Percentiles rank a stretch among this genome's conserved stretches.
Evolutionary conservation across 805 yeast genomes (phyloP).

Genomic region (Ogataea polymorpha): DNA sequence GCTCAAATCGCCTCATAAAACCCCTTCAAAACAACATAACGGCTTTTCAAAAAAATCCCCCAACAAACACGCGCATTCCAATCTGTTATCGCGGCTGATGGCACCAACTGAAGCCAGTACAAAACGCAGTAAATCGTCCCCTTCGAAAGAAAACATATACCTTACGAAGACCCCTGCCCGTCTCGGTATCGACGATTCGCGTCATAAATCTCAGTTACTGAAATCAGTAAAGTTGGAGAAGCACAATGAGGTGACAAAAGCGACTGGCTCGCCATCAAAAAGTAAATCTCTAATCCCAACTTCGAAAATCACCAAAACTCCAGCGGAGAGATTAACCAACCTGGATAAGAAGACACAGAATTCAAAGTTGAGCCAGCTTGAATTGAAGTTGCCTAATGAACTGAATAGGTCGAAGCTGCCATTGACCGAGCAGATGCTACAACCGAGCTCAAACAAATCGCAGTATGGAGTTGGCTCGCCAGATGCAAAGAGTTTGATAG

Average conservation of each 20-base stretch:
- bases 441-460: constrained; percentile 11
- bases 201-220: constrained; percentile 7
- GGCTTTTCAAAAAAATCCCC: constrained; percentile 8
- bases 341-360: constrained; percentile 4
- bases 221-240: constrained; percentile 12
- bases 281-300: constrained; percentile 2
- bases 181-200: constrained; percentile 4
- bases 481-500: constrained; percentile 18
- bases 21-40: not conserved
- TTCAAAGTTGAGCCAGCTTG: constrained; percentile 10
- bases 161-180: constrained; percentile 15
- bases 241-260: not conserved
- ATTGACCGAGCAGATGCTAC: constrained; percentile 27
- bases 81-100: constrained; percentile 23
- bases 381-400: constrained; percentile 4
- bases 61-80: constrained; percentile 3
- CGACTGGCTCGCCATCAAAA: constrained; percentile 8
- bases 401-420: constrained; percentile 17
- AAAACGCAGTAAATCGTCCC: constrained; percentile 15
- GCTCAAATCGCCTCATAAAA: not conserved
- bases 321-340: constrained; percentile 6
- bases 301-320: constrained; percentile 16
- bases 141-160: constrained; percentile 2
- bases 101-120: constrained; percentile 27
- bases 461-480: constrained; percentile 13